Evolutionary conservation across 345 rosid genomes (phyloP).

Genomic region (Citropsis articulata): DNA sequence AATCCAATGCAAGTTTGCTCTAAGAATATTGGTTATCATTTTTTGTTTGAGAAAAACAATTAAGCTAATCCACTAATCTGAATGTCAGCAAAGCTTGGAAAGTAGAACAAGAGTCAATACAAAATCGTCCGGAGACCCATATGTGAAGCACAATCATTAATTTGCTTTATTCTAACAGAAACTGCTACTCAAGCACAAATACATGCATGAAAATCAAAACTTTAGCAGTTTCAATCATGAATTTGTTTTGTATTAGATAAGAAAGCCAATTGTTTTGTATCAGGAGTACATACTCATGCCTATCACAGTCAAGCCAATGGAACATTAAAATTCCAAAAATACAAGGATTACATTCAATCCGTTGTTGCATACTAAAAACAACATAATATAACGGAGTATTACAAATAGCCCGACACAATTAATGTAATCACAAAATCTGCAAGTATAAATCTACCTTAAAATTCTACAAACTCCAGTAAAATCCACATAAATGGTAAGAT

Average conservation of each 20-base stretch:
- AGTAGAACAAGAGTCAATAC: background rate
- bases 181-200: background rate
- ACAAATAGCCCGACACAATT: too few species aligned
- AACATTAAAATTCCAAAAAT: background rate
- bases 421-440: background rate
- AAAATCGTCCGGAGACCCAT: background rate
- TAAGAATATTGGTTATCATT: background rate
- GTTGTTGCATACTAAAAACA: background rate
- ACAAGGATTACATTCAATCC: background rate
- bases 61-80: background rate
- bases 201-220: background rate
- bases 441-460: background rate
- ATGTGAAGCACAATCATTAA: background rate
- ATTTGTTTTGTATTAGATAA: background rate
- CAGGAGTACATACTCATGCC: background rate
- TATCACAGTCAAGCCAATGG: background rate
- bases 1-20: background rate
- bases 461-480: background rate
- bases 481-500: background rate
- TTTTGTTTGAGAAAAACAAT: background rate
- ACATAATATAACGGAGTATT: background rate
- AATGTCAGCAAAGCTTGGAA: background rate
- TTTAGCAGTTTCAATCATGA: background rate
- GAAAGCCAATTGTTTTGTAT: background rate
- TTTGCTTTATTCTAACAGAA: background rate